Conservation (phyloP, 2,329 filamentous ascomycete species). For the Fusarium solani-melongenae region DNA sequence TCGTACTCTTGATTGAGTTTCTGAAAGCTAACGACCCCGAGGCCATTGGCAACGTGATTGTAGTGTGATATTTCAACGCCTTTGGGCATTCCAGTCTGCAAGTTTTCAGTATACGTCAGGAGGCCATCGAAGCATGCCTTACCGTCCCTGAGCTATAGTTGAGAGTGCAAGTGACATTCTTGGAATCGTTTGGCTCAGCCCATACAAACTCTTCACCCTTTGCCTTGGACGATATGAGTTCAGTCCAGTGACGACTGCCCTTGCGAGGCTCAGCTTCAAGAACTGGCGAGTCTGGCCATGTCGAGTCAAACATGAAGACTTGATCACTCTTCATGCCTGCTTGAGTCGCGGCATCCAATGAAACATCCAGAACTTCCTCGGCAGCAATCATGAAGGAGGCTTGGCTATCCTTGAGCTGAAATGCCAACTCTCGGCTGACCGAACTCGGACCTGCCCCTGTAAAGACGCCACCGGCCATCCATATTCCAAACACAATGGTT, state of each 20-base stretch:
- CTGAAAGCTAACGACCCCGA: slow-evolving; percentile 61
- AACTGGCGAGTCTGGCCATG: slow-evolving; percentile 56
- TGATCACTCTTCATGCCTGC: slow-evolving; percentile 64
- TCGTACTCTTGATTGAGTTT: slow-evolving; percentile 63
- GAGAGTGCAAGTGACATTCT: slow-evolving; percentile 70
- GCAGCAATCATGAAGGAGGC: slow-evolving; percentile 76
- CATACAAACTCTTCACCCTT: slow-evolving; percentile 71
- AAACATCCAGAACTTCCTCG: slow-evolving; percentile 68
- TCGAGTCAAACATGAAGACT: slow-evolving; percentile 74
- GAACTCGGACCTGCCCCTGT: slow-evolving; percentile 78
- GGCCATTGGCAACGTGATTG: slow-evolving; percentile 79
- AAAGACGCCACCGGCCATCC: slow-evolving; percentile 84
- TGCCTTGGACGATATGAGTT: slow-evolving; percentile 63
- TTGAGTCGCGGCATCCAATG: slow-evolving; percentile 71
- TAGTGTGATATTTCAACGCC: slow-evolving; percentile 85
- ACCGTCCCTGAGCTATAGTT: slow-evolving; percentile 82
- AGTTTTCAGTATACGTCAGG: slow-evolving; percentile 2
- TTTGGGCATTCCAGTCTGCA: slow-evolving; percentile 79
- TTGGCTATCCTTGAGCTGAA: slow-evolving; percentile 78
- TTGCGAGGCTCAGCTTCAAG: slow-evolving; percentile 17
- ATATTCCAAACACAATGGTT: slow-evolving; percentile 74
- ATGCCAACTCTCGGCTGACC: slow-evolving; percentile 76
- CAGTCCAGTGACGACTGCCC: slow-evolving; percentile 68
- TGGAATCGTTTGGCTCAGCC: slow-evolving; percentile 65
- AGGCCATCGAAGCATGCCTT: slow-evolving; percentile 3